Evolutionary conservation across 1,284 basidiomycete species (phyloP).

Genomic region (Microstroma glucosiphilum): DNA sequence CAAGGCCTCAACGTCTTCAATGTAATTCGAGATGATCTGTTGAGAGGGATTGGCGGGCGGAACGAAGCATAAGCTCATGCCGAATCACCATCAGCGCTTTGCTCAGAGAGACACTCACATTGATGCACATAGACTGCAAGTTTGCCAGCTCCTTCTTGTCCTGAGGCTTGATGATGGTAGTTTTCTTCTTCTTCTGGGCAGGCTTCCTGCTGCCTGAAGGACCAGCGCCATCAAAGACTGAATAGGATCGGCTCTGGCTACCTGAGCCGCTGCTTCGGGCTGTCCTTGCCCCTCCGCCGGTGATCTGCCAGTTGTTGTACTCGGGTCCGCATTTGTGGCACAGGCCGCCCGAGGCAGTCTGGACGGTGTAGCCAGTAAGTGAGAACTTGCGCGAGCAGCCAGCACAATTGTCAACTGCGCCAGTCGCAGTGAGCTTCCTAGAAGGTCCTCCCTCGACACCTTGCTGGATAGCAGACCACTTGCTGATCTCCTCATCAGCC

Average conservation of each 20-base stretch:
- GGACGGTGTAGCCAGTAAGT: slow-evolving; percentile 61
- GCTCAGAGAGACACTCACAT: slow-evolving; percentile 61
- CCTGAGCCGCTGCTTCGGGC: slow-evolving; percentile 18
- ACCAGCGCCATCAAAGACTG: slow-evolving; percentile 15
- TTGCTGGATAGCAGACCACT: slow-evolving; percentile 9
- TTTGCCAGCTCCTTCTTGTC: slow-evolving; percentile 6
- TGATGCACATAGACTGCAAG: slow-evolving; percentile 14
- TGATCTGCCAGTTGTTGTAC: slow-evolving; percentile 14
- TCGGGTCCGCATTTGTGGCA: slow-evolving; percentile 33
- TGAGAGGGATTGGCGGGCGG: background rate
- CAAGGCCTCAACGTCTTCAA: slow-evolving; percentile 81
- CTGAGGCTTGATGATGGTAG: background rate
- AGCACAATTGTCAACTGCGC: slow-evolving; percentile 74
- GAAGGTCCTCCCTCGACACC: slow-evolving; percentile 7
- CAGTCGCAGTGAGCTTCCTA: slow-evolving; percentile 53
- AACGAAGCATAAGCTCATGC: background rate
- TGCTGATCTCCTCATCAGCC: slow-evolving; percentile 10
- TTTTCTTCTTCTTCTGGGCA: slow-evolving; percentile 9
- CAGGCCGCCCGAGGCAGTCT: slow-evolving; percentile 22
- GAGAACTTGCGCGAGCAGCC: slow-evolving; percentile 79
- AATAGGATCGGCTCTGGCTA: slow-evolving; percentile 18
- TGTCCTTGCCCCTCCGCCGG: slow-evolving; percentile 18
- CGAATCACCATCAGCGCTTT: slow-evolving; percentile 66
- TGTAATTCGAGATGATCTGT: slow-evolving; percentile 75
- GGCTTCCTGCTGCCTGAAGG: slow-evolving; percentile 9